Percentiles rank a stretch among this genome's conserved stretches.
Conservation (phyloP, 768 basidiomycete species). For the Macrolepiota fuliginosa region DNA sequence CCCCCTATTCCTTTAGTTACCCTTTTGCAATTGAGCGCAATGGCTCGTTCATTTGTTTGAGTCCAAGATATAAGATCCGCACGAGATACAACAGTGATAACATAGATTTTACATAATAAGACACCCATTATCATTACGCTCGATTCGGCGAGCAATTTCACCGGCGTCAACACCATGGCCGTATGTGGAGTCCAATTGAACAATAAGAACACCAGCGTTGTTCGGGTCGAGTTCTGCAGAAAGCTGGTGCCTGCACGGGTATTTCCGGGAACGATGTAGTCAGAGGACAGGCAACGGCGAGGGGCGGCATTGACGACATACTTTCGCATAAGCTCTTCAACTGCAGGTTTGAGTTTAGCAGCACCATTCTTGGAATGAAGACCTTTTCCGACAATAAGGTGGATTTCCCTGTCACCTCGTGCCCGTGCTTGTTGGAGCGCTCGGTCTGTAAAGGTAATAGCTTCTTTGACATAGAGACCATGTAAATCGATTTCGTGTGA, state of each 20-base stretch:
- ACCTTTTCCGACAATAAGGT: constrained; percentile 92
- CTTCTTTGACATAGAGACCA: constrained; percentile 92
- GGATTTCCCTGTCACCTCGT: constrained; percentile 61
- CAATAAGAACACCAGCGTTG: constrained; percentile 84
- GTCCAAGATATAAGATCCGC: background rate
- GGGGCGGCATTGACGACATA: constrained; percentile 26
- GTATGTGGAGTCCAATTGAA: constrained; percentile 48
- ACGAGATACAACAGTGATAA: background rate
- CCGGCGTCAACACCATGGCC: constrained; percentile 48
- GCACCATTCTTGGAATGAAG: constrained; percentile 74
- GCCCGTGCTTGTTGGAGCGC: constrained; percentile 67
- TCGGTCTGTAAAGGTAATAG: constrained; percentile 68
- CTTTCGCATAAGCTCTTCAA: constrained; percentile 85
- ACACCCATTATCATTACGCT: constrained; percentile 55
- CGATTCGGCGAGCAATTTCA: constrained; percentile 55
- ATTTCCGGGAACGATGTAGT: background rate
- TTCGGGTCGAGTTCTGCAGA: constrained; percentile 71
- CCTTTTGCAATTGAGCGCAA: background rate
- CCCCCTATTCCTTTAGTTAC: background rate
- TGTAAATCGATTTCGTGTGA: constrained; percentile 85
- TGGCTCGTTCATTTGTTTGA: background rate
- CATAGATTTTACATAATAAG: constrained; percentile 63
- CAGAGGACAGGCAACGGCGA: background rate
- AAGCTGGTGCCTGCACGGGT: constrained; percentile 64
- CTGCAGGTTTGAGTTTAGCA: constrained; percentile 90